Conservation (phyloP, 177 flowering plant genomes). For the Vitis hybrid region DNA sequence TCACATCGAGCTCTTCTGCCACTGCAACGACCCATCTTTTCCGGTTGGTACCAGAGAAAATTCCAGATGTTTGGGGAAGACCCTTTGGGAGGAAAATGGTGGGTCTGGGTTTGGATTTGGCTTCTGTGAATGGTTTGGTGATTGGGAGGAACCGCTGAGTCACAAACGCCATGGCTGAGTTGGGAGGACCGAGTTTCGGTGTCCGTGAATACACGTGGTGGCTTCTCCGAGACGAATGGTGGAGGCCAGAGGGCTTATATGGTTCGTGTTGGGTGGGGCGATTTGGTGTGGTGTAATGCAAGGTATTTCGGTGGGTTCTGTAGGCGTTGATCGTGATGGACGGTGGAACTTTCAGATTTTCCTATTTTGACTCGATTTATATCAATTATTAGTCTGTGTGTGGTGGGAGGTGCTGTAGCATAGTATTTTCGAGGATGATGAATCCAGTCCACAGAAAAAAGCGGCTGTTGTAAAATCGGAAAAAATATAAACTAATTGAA, state of each 20-base stretch:
- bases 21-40: constrained; percentile 4
- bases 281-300: neutral
- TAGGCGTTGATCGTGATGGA: constrained; percentile 11
- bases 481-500: too few relatives aligned
- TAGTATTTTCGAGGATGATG: too few relatives aligned
- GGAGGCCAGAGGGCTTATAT: neutral
- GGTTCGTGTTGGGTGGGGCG: neutral
- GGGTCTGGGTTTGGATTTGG: constrained; percentile 10
- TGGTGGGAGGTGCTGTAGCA: too few relatives aligned
- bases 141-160: constrained; percentile 26
- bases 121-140: constrained; percentile 15
- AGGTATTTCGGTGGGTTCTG: neutral
- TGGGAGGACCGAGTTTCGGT: constrained; percentile 11
- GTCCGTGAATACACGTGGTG: neutral
- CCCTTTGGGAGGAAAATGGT: constrained; percentile 4
- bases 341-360: constrained; percentile 32
- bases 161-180: constrained; percentile 29
- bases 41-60: constrained; percentile 22
- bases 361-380: neutral
- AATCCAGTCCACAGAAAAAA: too few relatives aligned
- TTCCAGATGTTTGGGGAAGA: constrained; percentile 5
- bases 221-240: constrained; percentile 9
- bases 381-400: too few relatives aligned
- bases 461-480: too few relatives aligned
- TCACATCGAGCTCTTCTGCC: constrained; percentile 53